Base-by-base conservation (phyloP, 1,284 basidiomycete genomes). In the Malassezia arunalokei region DNA sequence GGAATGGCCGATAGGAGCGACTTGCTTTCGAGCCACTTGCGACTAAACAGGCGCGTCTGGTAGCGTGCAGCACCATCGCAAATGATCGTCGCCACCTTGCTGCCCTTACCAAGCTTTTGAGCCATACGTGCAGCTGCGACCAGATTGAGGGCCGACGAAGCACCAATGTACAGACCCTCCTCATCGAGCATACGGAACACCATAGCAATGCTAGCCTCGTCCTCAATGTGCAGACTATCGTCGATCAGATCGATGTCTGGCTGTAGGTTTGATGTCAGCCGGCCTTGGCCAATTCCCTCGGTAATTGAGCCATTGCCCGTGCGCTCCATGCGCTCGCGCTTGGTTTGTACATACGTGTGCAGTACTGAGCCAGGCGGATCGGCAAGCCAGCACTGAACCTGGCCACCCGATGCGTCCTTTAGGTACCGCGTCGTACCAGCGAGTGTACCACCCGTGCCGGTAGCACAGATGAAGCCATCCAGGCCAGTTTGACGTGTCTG, bases 231-330 rank as follows among this genome's bases (percentile, higher is more conserved):
- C 60, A 96, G 77, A 12, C 89, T 86, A 27, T 88, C 87, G 49
- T 84, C 80, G 33, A 98, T 60, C 43, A 87, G 77, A 30, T 60
- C 37, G 39, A 96, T 78, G 72, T 96, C 86, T 0, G 84, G 88
- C 39, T 78, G 83, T 61, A 98, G 77, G 75, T 99, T 99, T 66
- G 87, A 79, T n/a, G 92, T 99, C 47, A 99, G 81, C 57, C 92
- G 84, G 20, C 92, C 92, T 75, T 99, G 94, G 60, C 94, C 94
- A 64, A 98, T 96, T 42, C 91, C 92, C 80, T 98, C 92, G 2
- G 94, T 98, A 71, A 99, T 95, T 14, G 87, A 91, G 57, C 90
- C 77, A 4, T 89, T 90, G 39, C 78, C 79, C 58, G 90, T 77
- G 65, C 94, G 88, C 30, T 78, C 77, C 59, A 91, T 79, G 68